A percentile compares a stretch with the other conserved stretches of the same genome.
phyloP scores from a whole-genome alignment of 805 yeast genomes.

The Wickerhamomyces canadensis region DNA sequence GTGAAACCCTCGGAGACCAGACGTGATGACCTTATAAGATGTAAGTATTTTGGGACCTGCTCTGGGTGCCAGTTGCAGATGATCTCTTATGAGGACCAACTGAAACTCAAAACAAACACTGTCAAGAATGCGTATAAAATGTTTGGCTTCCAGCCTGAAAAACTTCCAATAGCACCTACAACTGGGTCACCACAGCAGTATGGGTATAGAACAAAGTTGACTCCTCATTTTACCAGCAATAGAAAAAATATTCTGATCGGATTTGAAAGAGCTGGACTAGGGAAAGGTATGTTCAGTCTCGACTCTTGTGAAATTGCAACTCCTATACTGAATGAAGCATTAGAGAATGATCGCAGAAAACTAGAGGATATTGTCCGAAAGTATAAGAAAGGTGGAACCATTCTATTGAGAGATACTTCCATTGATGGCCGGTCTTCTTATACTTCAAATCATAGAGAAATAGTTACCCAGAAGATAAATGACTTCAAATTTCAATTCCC shows the following conservation, averaged over 20 bases:
- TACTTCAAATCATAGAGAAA: slow-evolving; percentile 68
- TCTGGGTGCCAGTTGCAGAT: slow-evolving; percentile 93
- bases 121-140: slow-evolving; percentile 75
- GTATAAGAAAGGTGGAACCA: slow-evolving; percentile 80
- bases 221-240: slow-evolving; percentile 91
- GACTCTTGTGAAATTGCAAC: slow-evolving; percentile 92
- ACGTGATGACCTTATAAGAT: slow-evolving; percentile 50
- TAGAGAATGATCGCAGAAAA: slow-evolving; percentile 56
- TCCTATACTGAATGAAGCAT: slow-evolving; percentile 63
- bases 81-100: slow-evolving; percentile 65
- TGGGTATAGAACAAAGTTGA: slow-evolving; percentile 81
- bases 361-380: slow-evolving; percentile 37
- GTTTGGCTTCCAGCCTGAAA: slow-evolving; percentile 50
- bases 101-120: slow-evolving; percentile 62
- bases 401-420: slow-evolving; percentile 75
- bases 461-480: slow-evolving; percentile 66
- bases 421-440: slow-evolving; percentile 40
- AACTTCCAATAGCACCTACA: slow-evolving; percentile 54
- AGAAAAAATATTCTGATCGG: slow-evolving; percentile 55
- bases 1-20: slow-evolving; percentile 36
- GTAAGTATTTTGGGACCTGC: slow-evolving; percentile 77
- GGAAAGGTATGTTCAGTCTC: slow-evolving; percentile 58
- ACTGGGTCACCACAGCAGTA: slow-evolving; percentile 71
- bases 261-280: slow-evolving; percentile 58
- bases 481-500: slow-evolving; percentile 77